Percentiles rank a stretch among this genome's conserved stretches.
Conservation (phyloP, 345 rosid species). For the Limnanthes douglasii region DNA sequence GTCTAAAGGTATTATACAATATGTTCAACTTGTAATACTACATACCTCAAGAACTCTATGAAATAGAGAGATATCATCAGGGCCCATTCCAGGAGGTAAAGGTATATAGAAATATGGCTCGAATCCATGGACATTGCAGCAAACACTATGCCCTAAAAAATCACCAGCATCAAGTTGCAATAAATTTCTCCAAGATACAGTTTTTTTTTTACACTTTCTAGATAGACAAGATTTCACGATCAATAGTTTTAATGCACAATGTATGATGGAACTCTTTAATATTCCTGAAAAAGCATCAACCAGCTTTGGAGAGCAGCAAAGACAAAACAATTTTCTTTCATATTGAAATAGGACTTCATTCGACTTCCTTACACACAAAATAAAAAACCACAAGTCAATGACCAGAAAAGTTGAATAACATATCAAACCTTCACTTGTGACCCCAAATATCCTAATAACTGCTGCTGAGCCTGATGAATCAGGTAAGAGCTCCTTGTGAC, state of each 20-base stretch:
- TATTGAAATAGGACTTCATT: too few relatives aligned
- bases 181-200: too few relatives aligned
- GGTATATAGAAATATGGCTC: constrained; percentile 90
- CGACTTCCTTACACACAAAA: not conserved
- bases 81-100: constrained; percentile 87
- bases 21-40: not conserved
- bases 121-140: constrained; percentile 92
- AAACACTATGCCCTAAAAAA: constrained; percentile 73
- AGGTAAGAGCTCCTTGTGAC: constrained; percentile 39
- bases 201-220: too few relatives aligned
- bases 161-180: too few relatives aligned
- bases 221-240: too few relatives aligned
- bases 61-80: constrained; percentile 75
- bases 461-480: constrained; percentile 73
- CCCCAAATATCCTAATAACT: constrained; percentile 74
- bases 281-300: too few relatives aligned
- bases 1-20: not conserved
- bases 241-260: too few relatives aligned
- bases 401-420: not conserved
- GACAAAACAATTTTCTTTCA: too few relatives aligned
- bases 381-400: not conserved
- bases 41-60: constrained; percentile 80
- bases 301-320: too few relatives aligned
- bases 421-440: constrained; percentile 63
- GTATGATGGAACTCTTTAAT: too few relatives aligned